These are phyloP conservation scores for Eimeria praecox DNA, from an alignment of 169 alveolate genomes.

Conservation along the genomic window DNA sequence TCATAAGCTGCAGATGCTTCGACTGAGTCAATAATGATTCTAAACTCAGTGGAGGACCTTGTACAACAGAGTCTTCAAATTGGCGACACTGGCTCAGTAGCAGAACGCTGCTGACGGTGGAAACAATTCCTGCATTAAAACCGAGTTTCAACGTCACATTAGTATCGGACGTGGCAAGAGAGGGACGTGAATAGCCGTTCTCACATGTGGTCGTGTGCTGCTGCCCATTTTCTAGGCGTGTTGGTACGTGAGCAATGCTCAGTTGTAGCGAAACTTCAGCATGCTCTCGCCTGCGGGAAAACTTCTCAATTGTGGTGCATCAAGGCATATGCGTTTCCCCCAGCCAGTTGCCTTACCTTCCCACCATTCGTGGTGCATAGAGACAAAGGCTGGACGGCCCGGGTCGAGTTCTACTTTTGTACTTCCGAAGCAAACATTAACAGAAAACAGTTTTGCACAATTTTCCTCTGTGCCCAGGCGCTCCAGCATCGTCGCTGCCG, in stretches of 20 bases:
- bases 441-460: conserved; percentile 72
- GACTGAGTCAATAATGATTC: conserved; percentile 48
- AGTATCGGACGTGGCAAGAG: background rate
- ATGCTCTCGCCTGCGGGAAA: background rate
- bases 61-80: conserved; percentile 70
- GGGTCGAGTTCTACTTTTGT: conserved; percentile 74
- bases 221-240: background rate
- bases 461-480: conserved; percentile 73
- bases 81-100: conserved; percentile 70
- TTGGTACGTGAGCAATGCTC: background rate
- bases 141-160: background rate
- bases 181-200: background rate
- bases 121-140: conserved; percentile 59
- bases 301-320: background rate
- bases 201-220: background rate
- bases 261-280: background rate
- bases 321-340: no score
- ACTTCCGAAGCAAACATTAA: conserved; percentile 70
- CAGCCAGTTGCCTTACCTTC: conserved; percentile 44
- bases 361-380: conserved; percentile 78
- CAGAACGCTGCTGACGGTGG: conserved; percentile 61
- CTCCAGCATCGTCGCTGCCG: conserved; percentile 49
- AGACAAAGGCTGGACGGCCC: conserved; percentile 61
- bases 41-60: conserved; percentile 54
- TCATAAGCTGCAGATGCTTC: conserved; percentile 70